These are phyloP conservation scores for Emericellopsis cladophorae DNA, from an alignment of 2,329 filamentous ascomycete species.

Conservation along the genomic window DNA sequence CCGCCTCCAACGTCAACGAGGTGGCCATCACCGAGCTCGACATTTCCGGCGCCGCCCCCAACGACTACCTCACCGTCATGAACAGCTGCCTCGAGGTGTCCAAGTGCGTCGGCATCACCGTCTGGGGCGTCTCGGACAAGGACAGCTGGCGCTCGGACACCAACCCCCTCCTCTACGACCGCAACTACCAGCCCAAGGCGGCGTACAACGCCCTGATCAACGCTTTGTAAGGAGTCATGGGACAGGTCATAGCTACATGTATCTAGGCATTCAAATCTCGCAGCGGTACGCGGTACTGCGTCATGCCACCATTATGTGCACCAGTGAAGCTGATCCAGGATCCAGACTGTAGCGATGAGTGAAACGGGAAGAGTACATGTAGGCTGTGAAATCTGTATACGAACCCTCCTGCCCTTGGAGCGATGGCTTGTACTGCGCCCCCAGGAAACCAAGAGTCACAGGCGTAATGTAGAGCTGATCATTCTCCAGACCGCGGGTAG, in stretches of 20 bases:
- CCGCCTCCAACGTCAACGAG: slow-evolving; percentile 35
- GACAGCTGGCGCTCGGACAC: slow-evolving; percentile 36
- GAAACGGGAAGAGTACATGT: too few relatives aligned
- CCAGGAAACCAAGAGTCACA: not conserved
- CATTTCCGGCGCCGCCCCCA: slow-evolving; percentile 42
- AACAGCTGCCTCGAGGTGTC: slow-evolving; percentile 43
- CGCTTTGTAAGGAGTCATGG: not conserved
- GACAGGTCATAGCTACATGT: not conserved
- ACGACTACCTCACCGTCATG: slow-evolving; percentile 44
- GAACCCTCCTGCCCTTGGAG: too few relatives aligned
- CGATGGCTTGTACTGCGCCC: not conserved
- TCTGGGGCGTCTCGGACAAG: slow-evolving; percentile 40
- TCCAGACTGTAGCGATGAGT: too few relatives aligned
- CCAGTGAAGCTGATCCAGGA: too few relatives aligned
- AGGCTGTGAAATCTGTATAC: too few relatives aligned
- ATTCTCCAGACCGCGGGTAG: not conserved
- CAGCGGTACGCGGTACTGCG: too few relatives aligned
- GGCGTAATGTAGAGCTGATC: not conserved
- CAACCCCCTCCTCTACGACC: slow-evolving; percentile 41
- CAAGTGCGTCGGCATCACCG: slow-evolving; percentile 54
- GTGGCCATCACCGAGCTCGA: slow-evolving; percentile 58
- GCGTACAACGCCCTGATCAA: slow-evolving; percentile 27
- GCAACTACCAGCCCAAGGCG: slow-evolving; percentile 34
- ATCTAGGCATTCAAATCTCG: too few relatives aligned
- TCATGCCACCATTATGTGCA: too few relatives aligned